A percentile compares a stretch with the other conserved stretches of the same genome.
These are phyloP conservation scores for Micromonas commoda DNA, from an alignment of 139 green algal genomes.

Conservation along the genomic window DNA sequence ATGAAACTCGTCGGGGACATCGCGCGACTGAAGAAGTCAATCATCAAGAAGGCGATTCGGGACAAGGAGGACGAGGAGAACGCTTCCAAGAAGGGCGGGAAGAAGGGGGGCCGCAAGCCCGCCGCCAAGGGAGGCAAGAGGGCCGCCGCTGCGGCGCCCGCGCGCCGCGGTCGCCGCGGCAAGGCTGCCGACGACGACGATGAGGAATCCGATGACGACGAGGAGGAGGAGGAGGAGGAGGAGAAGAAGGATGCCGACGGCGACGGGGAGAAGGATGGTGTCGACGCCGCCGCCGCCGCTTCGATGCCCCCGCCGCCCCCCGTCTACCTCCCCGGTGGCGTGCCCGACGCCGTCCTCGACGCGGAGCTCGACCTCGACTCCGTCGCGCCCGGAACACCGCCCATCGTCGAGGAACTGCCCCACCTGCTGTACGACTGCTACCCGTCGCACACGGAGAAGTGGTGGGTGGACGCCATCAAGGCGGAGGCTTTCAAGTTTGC, in stretches of 20 bases:
- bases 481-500: constrained; percentile 19
- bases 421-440: constrained; percentile 4
- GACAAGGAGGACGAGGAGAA: not conserved
- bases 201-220: not conserved
- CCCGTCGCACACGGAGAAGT: not conserved
- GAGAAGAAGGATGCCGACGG: constrained; percentile 12
- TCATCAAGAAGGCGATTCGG: not conserved
- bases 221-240: not conserved
- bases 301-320: not conserved
- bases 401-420: not conserved
- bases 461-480: not conserved
- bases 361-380: constrained; percentile 4
- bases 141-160: too few species aligned
- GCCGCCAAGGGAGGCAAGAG: not conserved
- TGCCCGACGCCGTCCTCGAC: not conserved
- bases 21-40: not conserved
- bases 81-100: not conserved
- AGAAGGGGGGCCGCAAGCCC: not conserved
- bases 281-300: not conserved
- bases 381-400: constrained; percentile 5
- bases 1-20: not conserved
- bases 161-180: too few species aligned
- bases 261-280: not conserved
- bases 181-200: too few species aligned
- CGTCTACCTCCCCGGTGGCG: not conserved